Base-by-base conservation (phyloP, 202 grass and related monocot species). In the Saccharum hybrid region DNA sequence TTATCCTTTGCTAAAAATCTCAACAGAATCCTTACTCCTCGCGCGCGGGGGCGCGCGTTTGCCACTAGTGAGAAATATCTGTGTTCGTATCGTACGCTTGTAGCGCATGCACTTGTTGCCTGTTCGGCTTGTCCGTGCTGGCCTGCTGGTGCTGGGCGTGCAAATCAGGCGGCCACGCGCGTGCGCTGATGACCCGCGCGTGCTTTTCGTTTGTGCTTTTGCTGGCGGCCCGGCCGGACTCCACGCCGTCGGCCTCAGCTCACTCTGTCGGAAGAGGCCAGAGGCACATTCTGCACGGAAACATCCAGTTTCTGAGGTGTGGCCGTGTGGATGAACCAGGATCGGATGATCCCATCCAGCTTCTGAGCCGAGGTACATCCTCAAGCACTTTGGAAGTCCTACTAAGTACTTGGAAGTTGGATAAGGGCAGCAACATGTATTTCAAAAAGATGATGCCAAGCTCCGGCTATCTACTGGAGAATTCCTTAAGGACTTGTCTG, bases 1-100 rank as follows among this genome's bases (percentile, higher is more conserved):
- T 26, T 26, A 26, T 26, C 26, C 0, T 26, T 26, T 26, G 26
- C 26, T 26, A 26, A 26, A 26, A 26, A 26, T 26, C 26, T 26
- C 26, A 26, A 26, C 26, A 26, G 26, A 26, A 26, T 26, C 26
- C 26, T 26, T 26, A 26, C 26, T 26, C 26, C 26, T 26, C 26
- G 26, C 26, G 26, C 26, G 26, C 26, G 26, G 26, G 26, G 26
- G 26, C 26, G 26, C 26, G 26, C 26, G 26, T 26, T 26, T 26
- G 26, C 26, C 26, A 26, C 26, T 26, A 26, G 26, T 26, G 82
- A 75, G 9, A 90, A 86, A 90, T 90, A 82, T 90, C 83, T 86
- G 21, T 9, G 68, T 7, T 64, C 6, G 54, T n/a, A 0, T 56
- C 52, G 45, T 1, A 46, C 26, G 39, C 80, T 16, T 42, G 70